A percentile compares a stretch with the other conserved stretches of the same genome.
These are phyloP conservation scores for Dipteronia dyeriana DNA, from an alignment of 345 rosid genomes.

Conservation along the genomic window DNA sequence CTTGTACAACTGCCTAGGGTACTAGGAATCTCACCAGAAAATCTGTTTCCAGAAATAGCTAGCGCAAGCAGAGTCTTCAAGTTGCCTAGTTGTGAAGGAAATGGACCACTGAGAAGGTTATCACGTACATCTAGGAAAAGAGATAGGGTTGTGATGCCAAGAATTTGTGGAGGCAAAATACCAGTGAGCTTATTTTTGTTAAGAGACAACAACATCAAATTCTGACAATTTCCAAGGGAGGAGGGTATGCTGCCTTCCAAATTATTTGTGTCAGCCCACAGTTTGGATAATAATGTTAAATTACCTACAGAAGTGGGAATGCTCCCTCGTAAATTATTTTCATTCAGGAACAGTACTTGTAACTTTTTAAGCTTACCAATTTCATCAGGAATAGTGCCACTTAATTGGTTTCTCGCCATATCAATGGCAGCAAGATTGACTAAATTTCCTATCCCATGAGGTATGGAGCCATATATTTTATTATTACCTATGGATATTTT, in stretches of 20 bases:
- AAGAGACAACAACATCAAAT: not conserved
- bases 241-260: constrained; percentile 18
- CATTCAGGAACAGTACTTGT: not conserved
- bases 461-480: not conserved
- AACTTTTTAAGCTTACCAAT: constrained; percentile 18
- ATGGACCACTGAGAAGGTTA: constrained; percentile 13
- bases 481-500: rapidly evolving
- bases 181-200: constrained; percentile 9
- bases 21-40: not conserved
- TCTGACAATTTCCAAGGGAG: not conserved
- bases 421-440: not conserved
- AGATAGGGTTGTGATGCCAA: not conserved
- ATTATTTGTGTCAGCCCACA: too few species aligned
- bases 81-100: constrained; percentile 11
- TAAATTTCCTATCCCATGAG: constrained; percentile 22
- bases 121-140: not conserved
- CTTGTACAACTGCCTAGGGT: not conserved
- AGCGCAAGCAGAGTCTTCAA: not conserved
- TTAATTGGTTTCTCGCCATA: not conserved
- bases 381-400: constrained; percentile 13
- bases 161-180: constrained; percentile 7
- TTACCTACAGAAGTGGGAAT: constrained; percentile 20
- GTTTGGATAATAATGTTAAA: not conserved
- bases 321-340: not conserved
- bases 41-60: not conserved